Percentiles rank a stretch among this genome's conserved stretches.
Conservation (phyloP, 2,329 filamentous ascomycete genomes). For the Neurospora sp. region DNA sequence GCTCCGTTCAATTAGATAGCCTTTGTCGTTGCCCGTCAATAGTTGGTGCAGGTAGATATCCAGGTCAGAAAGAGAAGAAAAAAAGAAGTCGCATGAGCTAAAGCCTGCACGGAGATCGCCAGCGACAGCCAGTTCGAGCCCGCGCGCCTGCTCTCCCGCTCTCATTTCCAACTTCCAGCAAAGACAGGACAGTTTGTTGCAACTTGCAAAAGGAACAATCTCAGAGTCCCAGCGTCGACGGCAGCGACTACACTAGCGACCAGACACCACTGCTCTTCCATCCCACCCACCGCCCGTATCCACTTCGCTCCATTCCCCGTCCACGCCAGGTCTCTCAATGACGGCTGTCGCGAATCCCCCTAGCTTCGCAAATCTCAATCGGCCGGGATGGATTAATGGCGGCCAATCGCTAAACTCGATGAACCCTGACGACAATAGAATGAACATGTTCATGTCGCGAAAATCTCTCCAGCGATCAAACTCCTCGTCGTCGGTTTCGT, state of each 20-base stretch:
- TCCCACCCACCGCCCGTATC: constrained; percentile 6
- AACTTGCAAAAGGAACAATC: neutral
- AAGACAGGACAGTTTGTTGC: neutral
- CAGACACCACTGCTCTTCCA: constrained; percentile 1
- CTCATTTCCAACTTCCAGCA: neutral
- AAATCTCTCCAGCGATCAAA: constrained; percentile 80
- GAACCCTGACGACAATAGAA: constrained; percentile 70
- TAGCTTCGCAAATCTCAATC: constrained; percentile 52
- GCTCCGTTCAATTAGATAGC: neutral
- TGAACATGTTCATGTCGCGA: constrained; percentile 71
- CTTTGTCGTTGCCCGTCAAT: neutral
- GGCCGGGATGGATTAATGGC: constrained; percentile 57
- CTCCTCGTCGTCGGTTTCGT: constrained; percentile 80
- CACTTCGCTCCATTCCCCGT: constrained; percentile 12
- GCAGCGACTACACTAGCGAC: neutral
- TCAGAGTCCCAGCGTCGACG: neutral
- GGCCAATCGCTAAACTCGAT: constrained; percentile 48
- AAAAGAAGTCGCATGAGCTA: neutral
- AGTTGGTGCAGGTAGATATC: neutral
- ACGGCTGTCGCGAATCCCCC: constrained; percentile 58
- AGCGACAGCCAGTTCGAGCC: neutral
- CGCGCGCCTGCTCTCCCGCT: neutral
- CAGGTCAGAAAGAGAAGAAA: neutral
- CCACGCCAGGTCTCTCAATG: constrained; percentile 38
- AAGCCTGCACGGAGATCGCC: neutral